A percentile compares a stretch with the other conserved stretches of the same genome.
Evolutionary conservation across 2,329 filamentous ascomycete species (phyloP).

Genomic region (Cladorrhinum sp.): DNA sequence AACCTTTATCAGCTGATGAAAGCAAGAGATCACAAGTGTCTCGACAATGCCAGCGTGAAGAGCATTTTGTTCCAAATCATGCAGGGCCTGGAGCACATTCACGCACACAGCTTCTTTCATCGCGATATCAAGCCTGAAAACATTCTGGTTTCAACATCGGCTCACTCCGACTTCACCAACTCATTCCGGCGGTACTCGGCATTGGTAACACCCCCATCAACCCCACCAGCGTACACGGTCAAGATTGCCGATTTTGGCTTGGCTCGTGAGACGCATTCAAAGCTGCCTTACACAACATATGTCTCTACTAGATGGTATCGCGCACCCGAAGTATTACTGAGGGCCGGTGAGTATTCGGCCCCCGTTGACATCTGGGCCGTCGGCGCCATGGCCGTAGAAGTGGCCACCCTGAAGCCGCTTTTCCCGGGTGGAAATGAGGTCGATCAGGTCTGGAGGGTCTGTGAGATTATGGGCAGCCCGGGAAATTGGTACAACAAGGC

Average conservation of each 20-base stretch:
- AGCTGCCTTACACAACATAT: slow-evolving; percentile 94
- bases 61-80: slow-evolving; percentile 98
- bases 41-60: slow-evolving; percentile 90
- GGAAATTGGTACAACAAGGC: slow-evolving; percentile 97
- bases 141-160: slow-evolving; percentile 90
- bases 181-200: slow-evolving; percentile 91
- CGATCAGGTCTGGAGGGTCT: slow-evolving; percentile 97
- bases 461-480: slow-evolving; percentile 98
- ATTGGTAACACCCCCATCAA: slow-evolving; percentile 90
- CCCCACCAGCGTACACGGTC: slow-evolving; percentile 88
- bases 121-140: slow-evolving; percentile 99
- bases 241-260: slow-evolving; percentile 99
- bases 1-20: slow-evolving; percentile 99
- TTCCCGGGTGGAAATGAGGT: slow-evolving; percentile 98
- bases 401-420: slow-evolving; percentile 91
- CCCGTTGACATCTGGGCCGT: slow-evolving; percentile 99
- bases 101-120: slow-evolving; percentile 96
- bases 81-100: slow-evolving; percentile 93
- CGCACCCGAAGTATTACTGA: slow-evolving; percentile 87
- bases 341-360: slow-evolving; percentile 94
- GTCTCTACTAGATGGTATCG: slow-evolving; percentile 98
- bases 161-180: slow-evolving; percentile 74
- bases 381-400: slow-evolving; percentile 97
- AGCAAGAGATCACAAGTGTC: slow-evolving; percentile 87
- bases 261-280: slow-evolving; percentile 95